Conservation (phyloP, 1,284 basidiomycete genomes). For the Sporisorium iseilematis-ciliati region DNA sequence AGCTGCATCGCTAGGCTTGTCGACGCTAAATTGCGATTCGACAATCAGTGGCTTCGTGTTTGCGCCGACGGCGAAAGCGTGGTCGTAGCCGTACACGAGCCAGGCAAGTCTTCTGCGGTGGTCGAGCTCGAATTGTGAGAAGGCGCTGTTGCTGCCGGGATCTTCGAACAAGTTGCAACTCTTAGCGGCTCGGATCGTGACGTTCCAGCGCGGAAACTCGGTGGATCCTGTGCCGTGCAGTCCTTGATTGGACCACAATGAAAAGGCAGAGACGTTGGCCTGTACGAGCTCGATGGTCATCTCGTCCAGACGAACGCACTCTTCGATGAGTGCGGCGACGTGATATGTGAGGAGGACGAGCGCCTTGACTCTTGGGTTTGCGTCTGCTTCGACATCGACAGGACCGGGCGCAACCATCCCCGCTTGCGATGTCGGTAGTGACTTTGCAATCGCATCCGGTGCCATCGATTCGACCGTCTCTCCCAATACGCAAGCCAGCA, state of each 20-base stretch:
- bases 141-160: constrained; percentile 15
- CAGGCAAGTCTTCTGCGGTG: constrained; percentile 44
- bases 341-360: constrained; percentile 37
- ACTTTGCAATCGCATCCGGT: constrained; percentile 19
- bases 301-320: constrained; percentile 48
- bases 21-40: constrained; percentile 56
- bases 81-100: constrained; percentile 55
- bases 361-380: constrained; percentile 27
- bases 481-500: constrained; percentile 37
- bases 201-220: constrained; percentile 45
- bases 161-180: constrained; percentile 45
- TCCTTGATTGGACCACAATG: constrained; percentile 48
- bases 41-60: constrained; percentile 44
- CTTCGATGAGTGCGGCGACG: constrained; percentile 36
- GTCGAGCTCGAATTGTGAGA: constrained; percentile 29
- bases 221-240: constrained; percentile 30
- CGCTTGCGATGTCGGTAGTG: constrained; percentile 17
- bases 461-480: constrained; percentile 45
- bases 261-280: constrained; percentile 45
- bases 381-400: constrained; percentile 17
- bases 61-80: constrained; percentile 48
- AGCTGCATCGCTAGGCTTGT: constrained; percentile 38
- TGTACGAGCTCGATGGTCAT: constrained; percentile 51
- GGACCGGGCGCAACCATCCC: constrained; percentile 6
- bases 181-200: constrained; percentile 44